phyloP scores from a whole-genome alignment of 176 grass and related monocot species.

The Calamus simplicifolius region DNA sequence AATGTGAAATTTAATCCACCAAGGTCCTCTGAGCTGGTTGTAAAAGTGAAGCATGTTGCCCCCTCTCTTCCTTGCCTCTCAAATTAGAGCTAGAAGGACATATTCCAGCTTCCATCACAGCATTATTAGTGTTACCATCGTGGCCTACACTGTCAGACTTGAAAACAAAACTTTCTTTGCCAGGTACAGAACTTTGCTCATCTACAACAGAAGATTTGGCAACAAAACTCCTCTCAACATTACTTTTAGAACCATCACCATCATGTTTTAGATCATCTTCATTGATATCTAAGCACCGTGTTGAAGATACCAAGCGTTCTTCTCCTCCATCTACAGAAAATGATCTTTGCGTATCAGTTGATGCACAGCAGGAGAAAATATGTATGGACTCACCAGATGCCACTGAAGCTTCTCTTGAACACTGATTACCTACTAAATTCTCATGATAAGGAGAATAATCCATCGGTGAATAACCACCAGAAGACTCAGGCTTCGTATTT shows the following conservation, averaged over 20 bases:
- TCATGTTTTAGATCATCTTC: constrained; percentile 19
- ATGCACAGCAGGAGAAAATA: constrained; percentile 12
- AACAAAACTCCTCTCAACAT: constrained; percentile 27
- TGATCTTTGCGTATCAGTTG: constrained; percentile 19
- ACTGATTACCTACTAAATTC: constrained; percentile 26
- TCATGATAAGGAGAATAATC: constrained; percentile 68
- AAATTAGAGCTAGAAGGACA: neutral
- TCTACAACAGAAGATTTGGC: constrained; percentile 46
- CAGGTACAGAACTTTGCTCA: neutral
- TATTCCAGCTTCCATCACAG: constrained; percentile 26
- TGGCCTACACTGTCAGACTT: constrained; percentile 14
- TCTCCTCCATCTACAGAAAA: constrained; percentile 16
- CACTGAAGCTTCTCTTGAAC: constrained; percentile 27
- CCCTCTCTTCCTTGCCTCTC: constrained; percentile 15
- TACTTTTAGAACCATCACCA: constrained; percentile 16
- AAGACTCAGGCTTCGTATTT: constrained; percentile 18
- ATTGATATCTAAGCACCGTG: constrained; percentile 44
- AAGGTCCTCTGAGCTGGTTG: constrained; percentile 16
- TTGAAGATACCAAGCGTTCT: constrained; percentile 43
- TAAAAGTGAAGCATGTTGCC: constrained; percentile 22
- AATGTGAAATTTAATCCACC: constrained; percentile 35
- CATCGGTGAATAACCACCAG: constrained; percentile 76
- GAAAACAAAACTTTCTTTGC: constrained; percentile 22
- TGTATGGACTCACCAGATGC: constrained; percentile 26
- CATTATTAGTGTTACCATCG: neutral